phyloP scores from a whole-genome alignment of 192 early-diverging fungal genomes.

The Chytriomyces sp. region DNA sequence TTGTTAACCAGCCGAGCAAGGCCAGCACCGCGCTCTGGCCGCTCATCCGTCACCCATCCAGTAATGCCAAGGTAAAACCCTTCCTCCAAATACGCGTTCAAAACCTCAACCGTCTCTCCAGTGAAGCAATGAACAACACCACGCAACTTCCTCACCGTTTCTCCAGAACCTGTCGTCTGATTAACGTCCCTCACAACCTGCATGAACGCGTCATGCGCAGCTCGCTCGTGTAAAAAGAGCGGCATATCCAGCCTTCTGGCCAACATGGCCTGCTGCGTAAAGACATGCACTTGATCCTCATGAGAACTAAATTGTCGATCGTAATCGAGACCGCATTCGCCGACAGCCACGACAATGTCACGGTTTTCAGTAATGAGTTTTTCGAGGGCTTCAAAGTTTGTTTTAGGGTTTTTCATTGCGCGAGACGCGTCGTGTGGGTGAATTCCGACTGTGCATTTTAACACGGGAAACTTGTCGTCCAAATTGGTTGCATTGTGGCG shows the following conservation, averaged over 20 bases:
- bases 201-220: constrained; percentile 80
- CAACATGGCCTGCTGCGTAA: constrained; percentile 80
- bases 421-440: constrained; percentile 38
- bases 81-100: constrained; percentile 61
- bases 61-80: constrained; percentile 90
- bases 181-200: constrained; percentile 71
- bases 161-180: constrained; percentile 1
- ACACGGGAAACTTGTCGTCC: constrained; percentile 10
- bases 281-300: constrained; percentile 43
- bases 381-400: constrained; percentile 6
- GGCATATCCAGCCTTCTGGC: constrained; percentile 78
- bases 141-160: background rate
- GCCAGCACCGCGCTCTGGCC: constrained; percentile 32
- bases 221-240: constrained; percentile 89
- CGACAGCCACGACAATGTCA: constrained; percentile 78
- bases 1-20: constrained; percentile 59
- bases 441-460: constrained; percentile 30
- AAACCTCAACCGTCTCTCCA: constrained; percentile 69
- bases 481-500: background rate
- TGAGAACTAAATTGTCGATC: constrained; percentile 63
- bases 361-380: background rate
- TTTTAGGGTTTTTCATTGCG: background rate
- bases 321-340: constrained; percentile 94
- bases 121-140: constrained; percentile 94
- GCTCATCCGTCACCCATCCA: constrained; percentile 70